Evolutionary conservation across 2,329 filamentous ascomycete species (phyloP).

Genomic region (Xylaria hypoxylon): DNA sequence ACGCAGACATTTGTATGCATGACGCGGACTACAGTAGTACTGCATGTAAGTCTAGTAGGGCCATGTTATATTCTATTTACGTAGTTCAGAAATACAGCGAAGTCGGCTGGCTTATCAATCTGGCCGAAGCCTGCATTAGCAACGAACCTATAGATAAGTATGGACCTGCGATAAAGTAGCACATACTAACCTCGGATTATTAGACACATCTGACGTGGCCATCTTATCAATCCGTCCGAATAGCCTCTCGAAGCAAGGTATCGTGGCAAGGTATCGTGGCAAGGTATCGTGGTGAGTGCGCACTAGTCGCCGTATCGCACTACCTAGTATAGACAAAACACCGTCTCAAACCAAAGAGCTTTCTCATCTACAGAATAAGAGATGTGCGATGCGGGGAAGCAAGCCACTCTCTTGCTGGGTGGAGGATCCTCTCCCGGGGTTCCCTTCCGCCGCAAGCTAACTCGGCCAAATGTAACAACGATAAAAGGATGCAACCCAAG

Average conservation of each 20-base stretch:
- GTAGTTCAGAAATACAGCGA: not conserved
- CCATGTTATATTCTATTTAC: not conserved
- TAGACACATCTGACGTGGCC: not conserved
- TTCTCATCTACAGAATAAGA: not conserved
- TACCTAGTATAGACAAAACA: not conserved
- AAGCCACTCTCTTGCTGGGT: not conserved
- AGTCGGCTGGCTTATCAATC: constrained; percentile 29
- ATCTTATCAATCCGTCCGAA: not conserved
- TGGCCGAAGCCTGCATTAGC: constrained; percentile 17
- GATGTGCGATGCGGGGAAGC: constrained; percentile 14
- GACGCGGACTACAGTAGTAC: constrained; percentile 10
- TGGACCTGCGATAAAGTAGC: constrained; percentile 13
- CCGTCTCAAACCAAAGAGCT: not conserved
- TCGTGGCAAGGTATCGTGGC: not conserved
- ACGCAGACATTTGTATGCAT: constrained; percentile 2
- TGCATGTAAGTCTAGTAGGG: constrained; percentile 9
- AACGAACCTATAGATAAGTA: constrained; percentile 4
- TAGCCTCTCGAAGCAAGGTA: not conserved
- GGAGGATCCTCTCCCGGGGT: constrained; percentile 24
- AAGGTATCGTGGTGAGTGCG: not conserved
- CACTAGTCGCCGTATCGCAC: not conserved
- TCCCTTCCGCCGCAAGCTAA: constrained; percentile 34
- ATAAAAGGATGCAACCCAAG: constrained; percentile 25
- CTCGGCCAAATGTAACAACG: constrained; percentile 26
- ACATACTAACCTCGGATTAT: not conserved